Conservation (phyloP, 441 rosid genomes). For the Theobroma grandiflorum region DNA sequence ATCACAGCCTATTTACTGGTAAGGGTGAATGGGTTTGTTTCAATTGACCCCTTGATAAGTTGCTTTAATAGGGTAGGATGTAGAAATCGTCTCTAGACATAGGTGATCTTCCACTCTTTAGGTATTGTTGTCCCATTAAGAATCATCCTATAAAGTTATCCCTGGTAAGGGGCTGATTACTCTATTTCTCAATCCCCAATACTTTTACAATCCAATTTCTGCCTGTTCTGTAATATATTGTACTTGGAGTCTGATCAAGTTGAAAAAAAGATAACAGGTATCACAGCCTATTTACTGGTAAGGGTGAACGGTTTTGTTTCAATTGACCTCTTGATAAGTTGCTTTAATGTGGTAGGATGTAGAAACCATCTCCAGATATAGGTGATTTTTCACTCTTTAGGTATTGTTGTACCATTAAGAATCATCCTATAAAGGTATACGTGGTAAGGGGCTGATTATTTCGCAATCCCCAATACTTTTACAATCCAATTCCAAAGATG, state of each 20-base stretch:
- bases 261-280: slow-evolving; percentile 48
- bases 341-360: slow-evolving; percentile 20
- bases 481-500: slow-evolving; percentile 52
- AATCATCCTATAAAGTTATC: slow-evolving; percentile 38
- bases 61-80: slow-evolving; percentile 19
- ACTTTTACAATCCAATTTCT: slow-evolving; percentile 18
- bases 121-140: slow-evolving; percentile 43
- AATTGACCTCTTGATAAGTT: slow-evolving; percentile 1
- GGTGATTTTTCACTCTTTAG: slow-evolving; percentile 38
- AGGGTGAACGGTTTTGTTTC: slow-evolving; percentile 30
- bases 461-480: slow-evolving; percentile 36
- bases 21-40: slow-evolving; percentile 34
- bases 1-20: slow-evolving; percentile 46
- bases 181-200: slow-evolving; percentile 38
- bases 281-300: slow-evolving; percentile 46
- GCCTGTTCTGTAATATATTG: slow-evolving; percentile 32
- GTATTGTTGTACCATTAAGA: slow-evolving; percentile 40
- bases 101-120: slow-evolving; percentile 34
- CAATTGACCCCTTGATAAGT: slow-evolving; percentile 3
- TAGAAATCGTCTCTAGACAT: slow-evolving; percentile 19
- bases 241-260: slow-evolving; percentile 40
- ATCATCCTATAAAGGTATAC: slow-evolving; percentile 39
- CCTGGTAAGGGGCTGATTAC: slow-evolving; percentile 59
- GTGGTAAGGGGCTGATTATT: slow-evolving; percentile 60
- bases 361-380: slow-evolving; percentile 17